phyloP scores from a whole-genome alignment of 2,329 filamentous ascomycete genomes.

The Ophiocordyceps camponoti-saundersi region DNA sequence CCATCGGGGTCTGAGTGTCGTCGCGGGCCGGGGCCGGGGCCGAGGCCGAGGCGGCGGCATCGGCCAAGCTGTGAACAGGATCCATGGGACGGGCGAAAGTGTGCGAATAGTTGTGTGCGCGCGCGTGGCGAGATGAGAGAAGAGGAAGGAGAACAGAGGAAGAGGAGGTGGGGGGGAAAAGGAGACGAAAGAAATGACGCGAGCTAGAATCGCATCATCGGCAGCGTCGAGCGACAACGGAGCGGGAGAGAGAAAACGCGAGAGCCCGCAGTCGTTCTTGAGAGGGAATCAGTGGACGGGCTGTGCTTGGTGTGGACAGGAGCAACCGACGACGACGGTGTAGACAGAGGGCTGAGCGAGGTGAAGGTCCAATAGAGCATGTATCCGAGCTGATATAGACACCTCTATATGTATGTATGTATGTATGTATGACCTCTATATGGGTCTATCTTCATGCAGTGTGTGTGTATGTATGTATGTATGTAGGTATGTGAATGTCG shows the following conservation, averaged over 20 bases:
- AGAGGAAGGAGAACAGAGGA: neutral
- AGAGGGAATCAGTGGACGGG: neutral
- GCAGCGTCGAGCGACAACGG: neutral
- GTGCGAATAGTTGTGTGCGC: neutral
- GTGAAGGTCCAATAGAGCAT: neutral
- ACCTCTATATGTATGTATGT: neutral
- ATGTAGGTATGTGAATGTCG: neutral
- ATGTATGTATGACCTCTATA: neutral
- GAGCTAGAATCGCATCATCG: neutral
- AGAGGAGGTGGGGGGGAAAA: neutral
- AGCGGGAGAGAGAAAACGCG: neutral
- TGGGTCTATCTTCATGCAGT: too few relatives aligned
- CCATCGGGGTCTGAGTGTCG: neutral
- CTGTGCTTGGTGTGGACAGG: neutral
- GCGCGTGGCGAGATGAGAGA: conserved; percentile 2
- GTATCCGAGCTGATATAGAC: neutral
- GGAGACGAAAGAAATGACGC: neutral
- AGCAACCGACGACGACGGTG: neutral
- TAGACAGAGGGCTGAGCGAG: neutral
- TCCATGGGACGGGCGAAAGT: conserved; percentile 14
- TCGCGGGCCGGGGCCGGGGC: neutral
- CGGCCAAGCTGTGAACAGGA: conserved; percentile 19
- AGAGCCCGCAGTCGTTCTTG: neutral
- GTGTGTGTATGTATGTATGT: neutral
- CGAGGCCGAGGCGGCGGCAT: conserved; percentile 9